phyloP scores from a whole-genome alignment of 2,329 filamentous ascomycete genomes.

The Gliomastix tumulicola region DNA sequence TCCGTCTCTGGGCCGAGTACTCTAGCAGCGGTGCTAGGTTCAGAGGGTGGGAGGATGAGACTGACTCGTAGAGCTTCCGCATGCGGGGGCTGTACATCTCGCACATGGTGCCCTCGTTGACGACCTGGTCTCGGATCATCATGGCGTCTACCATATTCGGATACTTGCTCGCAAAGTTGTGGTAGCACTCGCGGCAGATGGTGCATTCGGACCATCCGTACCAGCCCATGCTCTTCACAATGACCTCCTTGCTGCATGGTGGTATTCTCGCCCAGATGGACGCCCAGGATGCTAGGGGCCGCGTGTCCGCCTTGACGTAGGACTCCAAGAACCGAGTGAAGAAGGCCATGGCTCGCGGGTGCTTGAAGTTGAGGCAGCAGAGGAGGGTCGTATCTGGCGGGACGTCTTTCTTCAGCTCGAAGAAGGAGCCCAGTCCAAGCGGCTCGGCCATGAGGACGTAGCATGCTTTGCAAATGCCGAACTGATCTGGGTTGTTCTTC shows the following conservation, averaged over 20 bases:
- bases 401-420: conserved; percentile 13
- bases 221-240: conserved; percentile 13
- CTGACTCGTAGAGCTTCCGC: conserved; percentile 8
- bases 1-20: conserved; percentile 15
- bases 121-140: conserved; percentile 13
- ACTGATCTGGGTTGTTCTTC: conserved; percentile 18
- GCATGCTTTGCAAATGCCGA: conserved; percentile 27
- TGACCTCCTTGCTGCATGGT: conserved; percentile 12
- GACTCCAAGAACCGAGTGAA: conserved; percentile 11
- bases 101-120: conserved; percentile 6
- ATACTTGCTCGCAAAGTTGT: conserved; percentile 17
- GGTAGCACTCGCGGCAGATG: conserved; percentile 28
- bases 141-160: conserved; percentile 18
- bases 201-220: conserved; percentile 27
- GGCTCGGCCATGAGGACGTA: conserved; percentile 21
- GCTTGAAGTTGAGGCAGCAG: conserved; percentile 24
- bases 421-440: conserved; percentile 17
- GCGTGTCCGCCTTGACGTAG: conserved; percentile 11
- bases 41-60: conserved; percentile 11
- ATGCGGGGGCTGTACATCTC: background rate
- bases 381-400: conserved; percentile 10
- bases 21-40: conserved; percentile 16
- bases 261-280: background rate
- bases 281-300: conserved; percentile 2
- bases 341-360: conserved; percentile 16